Percentiles rank a stretch among this genome's conserved stretches.
phyloP scores from a whole-genome alignment of 306 rosid genomes.

The Fagus crenata region DNA sequence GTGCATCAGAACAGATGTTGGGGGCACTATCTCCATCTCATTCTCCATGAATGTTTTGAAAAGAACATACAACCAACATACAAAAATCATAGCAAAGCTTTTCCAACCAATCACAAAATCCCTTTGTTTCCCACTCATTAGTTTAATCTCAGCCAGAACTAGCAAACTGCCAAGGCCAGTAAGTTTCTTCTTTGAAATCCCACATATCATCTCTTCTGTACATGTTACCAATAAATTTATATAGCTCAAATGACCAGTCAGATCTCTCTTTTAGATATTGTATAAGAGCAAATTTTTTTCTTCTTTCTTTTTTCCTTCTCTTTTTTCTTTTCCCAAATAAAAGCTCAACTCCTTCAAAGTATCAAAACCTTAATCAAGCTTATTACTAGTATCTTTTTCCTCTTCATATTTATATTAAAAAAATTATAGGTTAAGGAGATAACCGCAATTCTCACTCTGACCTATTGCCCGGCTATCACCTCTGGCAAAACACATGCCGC shows the following conservation, averaged over 20 bases:
- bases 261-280: background rate
- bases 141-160: background rate
- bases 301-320: background rate
- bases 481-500: background rate
- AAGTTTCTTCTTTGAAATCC: background rate
- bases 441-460: no score
- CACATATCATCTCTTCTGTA: background rate
- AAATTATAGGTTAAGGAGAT: no score
- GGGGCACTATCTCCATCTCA: background rate
- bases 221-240: background rate
- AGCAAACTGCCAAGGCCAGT: background rate
- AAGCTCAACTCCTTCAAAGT: slow-evolving; percentile 31
- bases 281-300: background rate
- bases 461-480: no score
- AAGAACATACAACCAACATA: background rate
- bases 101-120: background rate
- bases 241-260: background rate
- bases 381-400: background rate
- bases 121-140: background rate
- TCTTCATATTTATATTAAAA: no score
- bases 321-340: background rate
- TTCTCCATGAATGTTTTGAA: slow-evolving; percentile 3
- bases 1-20: background rate
- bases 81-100: background rate
- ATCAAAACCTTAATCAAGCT: slow-evolving; percentile 21